phyloP scores from a whole-genome alignment of 495 filamentous ascomycete species.

The Hypomontagnella submonticulosa region DNA sequence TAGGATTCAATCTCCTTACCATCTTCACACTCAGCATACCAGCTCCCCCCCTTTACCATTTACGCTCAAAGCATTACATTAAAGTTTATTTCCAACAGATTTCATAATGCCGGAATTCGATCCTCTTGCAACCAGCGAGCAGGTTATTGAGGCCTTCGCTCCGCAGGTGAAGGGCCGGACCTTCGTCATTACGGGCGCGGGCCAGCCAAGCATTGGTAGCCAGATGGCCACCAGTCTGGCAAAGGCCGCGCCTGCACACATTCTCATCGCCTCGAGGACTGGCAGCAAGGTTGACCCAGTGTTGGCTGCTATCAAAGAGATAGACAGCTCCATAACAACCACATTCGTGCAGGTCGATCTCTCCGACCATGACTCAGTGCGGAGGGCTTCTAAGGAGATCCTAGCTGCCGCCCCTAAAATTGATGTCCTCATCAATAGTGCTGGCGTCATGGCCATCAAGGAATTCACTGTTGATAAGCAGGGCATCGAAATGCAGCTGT shows the following conservation, averaged over 20 bases:
- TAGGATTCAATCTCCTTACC: no score
- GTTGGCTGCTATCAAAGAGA: conserved; percentile 27
- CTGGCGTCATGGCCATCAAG: conserved; percentile 64
- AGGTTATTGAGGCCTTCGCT: conserved; percentile 52
- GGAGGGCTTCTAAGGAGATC: conserved; percentile 51
- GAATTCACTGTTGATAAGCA: conserved; percentile 38
- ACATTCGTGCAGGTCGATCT: conserved; percentile 53
- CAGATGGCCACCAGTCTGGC: conserved; percentile 29
- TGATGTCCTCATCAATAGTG: conserved; percentile 66
- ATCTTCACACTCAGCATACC: no score
- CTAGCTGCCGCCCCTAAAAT: conserved; percentile 51
- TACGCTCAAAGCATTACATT: no score
- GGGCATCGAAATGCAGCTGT: conserved; percentile 58
- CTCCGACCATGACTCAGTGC: conserved; percentile 53
- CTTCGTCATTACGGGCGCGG: conserved; percentile 30
- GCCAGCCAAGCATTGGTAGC: conserved; percentile 28
- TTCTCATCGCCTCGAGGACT: conserved; percentile 64
- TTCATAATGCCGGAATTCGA: conserved; percentile 43
- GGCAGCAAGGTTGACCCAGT: conserved; percentile 56
- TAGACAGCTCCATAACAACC: conserved; percentile 33
- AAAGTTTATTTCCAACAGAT: background rate
- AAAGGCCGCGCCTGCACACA: conserved; percentile 24
- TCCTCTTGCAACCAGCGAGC: conserved; percentile 47
- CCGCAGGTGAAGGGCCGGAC: conserved; percentile 48
- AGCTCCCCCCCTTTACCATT: no score